A percentile compares a stretch with the other conserved stretches of the same genome.
phyloP scores from a whole-genome alignment of 2,329 filamentous ascomycete genomes.

The Phaeosphaeria sp. region DNA sequence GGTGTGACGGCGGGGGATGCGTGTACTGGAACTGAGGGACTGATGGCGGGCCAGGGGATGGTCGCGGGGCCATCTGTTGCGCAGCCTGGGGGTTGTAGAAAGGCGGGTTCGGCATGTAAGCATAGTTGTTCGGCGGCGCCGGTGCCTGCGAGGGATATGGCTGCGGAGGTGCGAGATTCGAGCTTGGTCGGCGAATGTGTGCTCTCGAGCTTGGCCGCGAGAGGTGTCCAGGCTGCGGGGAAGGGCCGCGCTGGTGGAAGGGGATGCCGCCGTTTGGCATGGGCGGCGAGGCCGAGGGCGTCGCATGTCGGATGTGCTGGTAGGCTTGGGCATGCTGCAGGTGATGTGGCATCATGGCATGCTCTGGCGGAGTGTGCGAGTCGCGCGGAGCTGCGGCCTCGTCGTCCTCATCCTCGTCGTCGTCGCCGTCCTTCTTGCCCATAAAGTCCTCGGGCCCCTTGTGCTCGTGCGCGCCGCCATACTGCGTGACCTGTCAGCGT shows the following conservation, averaged over 20 bases:
- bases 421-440: constrained; percentile 72
- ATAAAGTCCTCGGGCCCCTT: constrained; percentile 94
- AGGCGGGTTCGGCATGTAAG: constrained; percentile 83
- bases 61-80: constrained; percentile 54
- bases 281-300: constrained; percentile 86
- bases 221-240: constrained; percentile 75
- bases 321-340: constrained; percentile 67
- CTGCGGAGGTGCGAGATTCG: constrained; percentile 72
- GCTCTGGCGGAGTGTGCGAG: constrained; percentile 69
- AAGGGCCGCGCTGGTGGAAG: constrained; percentile 76
- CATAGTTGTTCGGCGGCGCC: constrained; percentile 71
- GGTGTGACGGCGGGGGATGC: constrained; percentile 53
- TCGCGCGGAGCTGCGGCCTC: constrained; percentile 72
- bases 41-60: constrained; percentile 43
- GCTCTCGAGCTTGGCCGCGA: constrained; percentile 81
- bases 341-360: constrained; percentile 59
- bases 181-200: constrained; percentile 75
- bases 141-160: constrained; percentile 68
- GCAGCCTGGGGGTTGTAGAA: constrained; percentile 77
- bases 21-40: constrained; percentile 54
- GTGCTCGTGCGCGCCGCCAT: constrained; percentile 91
- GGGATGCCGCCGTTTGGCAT: constrained; percentile 72
- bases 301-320: constrained; percentile 80
- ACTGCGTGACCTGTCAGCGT: constrained; percentile 61
- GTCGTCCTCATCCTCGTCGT: constrained; percentile 84